Conservation (phyloP, 2,329 filamentous ascomycete genomes). For the Corniculantispora saksenae region DNA sequence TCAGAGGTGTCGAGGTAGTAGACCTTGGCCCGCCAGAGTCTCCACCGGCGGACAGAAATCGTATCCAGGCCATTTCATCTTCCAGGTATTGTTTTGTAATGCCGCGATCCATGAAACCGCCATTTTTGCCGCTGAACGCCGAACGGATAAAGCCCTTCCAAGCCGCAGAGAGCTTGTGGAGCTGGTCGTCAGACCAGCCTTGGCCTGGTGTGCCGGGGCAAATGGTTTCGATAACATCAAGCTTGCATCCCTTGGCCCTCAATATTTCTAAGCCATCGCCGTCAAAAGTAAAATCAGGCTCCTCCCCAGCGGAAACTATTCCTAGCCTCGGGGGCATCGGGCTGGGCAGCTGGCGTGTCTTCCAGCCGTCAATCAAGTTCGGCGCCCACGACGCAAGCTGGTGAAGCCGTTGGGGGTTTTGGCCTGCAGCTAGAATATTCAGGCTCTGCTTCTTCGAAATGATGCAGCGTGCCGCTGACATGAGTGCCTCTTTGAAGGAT, state of each 20-base stretch:
- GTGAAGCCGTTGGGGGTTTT: neutral
- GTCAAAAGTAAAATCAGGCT: too few species aligned
- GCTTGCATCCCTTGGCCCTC: neutral
- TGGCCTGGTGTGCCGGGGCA: neutral
- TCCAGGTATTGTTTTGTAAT: neutral
- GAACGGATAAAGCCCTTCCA: neutral
- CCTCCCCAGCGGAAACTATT: too few species aligned
- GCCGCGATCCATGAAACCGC: neutral
- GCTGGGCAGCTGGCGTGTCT: neutral
- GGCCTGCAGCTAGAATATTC: neutral
- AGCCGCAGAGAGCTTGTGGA: neutral
- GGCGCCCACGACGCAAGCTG: neutral
- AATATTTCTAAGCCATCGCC: neutral
- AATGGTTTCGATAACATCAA: neutral
- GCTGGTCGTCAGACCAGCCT: neutral
- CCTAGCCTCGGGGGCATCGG: too few species aligned
- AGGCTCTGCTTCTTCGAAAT: neutral
- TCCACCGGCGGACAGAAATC: neutral
- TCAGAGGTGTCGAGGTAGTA: neutral
- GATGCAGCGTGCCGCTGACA: neutral
- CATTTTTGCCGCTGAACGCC: neutral
- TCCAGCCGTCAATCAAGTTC: neutral
- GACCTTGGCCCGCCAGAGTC: neutral
- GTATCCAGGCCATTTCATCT: neutral
- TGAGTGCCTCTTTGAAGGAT: neutral